These are phyloP conservation scores for Solanum dulcamara DNA, from an alignment of 257 asterid genomes.

Conservation along the genomic window DNA sequence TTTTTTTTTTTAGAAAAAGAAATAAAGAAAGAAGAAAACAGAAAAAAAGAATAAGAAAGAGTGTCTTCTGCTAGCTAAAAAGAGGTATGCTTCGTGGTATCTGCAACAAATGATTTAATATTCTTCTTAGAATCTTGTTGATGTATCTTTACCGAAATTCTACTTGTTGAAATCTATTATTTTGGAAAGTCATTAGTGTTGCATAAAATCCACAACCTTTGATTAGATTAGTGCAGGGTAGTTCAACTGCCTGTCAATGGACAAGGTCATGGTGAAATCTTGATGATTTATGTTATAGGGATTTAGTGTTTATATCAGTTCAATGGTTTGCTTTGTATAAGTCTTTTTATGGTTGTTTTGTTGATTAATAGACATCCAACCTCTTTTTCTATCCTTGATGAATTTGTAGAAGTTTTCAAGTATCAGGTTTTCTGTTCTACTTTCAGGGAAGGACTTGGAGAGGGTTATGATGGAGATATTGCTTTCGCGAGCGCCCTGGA, in stretches of 20 bases:
- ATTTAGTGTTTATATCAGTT: neutral
- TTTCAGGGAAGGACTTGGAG: constrained; percentile 97
- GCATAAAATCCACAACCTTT: neutral
- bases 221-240: neutral
- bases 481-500: constrained; percentile 94
- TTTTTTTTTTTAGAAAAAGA: neutral
- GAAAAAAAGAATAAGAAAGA: neutral
- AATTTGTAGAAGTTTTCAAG: neutral
- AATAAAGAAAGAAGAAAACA: neutral
- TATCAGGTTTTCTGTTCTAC: constrained; percentile 8
- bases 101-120: neutral
- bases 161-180: neutral
- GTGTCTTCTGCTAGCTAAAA: neutral
- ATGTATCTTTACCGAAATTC: neutral
- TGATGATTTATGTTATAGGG: neutral
- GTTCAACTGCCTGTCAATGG: neutral
- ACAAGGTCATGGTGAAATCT: neutral
- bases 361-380: neutral
- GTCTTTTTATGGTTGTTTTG: neutral
- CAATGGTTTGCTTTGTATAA: neutral
- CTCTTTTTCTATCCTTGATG: neutral
- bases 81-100: neutral
- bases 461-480: constrained; percentile 96
- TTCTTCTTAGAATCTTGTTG: neutral
- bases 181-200: neutral